Evolutionary conservation across 2,329 filamentous ascomycete species (phyloP), one percentile per base, ranked within the genome.

Genomic region (Colletotrichum orbiculare): DNA sequence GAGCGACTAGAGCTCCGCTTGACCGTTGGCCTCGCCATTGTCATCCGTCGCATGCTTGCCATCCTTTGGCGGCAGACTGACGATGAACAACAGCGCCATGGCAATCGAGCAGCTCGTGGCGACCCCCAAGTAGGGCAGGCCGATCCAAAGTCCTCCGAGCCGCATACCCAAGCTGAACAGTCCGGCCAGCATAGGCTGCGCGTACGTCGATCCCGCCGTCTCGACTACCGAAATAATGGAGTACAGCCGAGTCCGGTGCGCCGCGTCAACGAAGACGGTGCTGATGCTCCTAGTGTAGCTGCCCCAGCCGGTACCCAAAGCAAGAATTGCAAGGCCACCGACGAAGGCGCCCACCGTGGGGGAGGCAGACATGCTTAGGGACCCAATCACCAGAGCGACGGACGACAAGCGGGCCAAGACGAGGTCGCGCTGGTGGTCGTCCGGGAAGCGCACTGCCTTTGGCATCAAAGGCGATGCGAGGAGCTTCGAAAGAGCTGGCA

Each of bases 121-220:
- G 12, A 76, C 69, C 1, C 72, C 74, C 38, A 76, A 58, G 53
- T 76, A 76, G 12, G 74, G 74, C 42, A 76, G 45, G 2, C 74
- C 74, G 9, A 75, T 71, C 72, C 72, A 73, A 7, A 54, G 17
- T 8, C 72, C 73, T 33, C 72, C 73, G n/a, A 72, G 49, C 35
- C 65, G 65, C 74, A 75, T 75, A 13, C 74, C 74, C 5, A 72
- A 57, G 4, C 70, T 70, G 48, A 74, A 75, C 2, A 75, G 67
- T 1, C 65, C 72, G 0, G 74, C 74, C 9, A 75, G 71, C 38
- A 69, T 64, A 13, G 74, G 73, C 15, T 65, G 67, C n/a, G 71
- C 46, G 67, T 73, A 75, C 10, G 73, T 58, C 57, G 68, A 67
- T 47, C 71, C 71, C 1, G 56, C 68, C 34, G 71, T 69, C 39